Evolutionary conservation across 768 basidiomycete species (phyloP).

Genomic region (Lactarius quietus): DNA sequence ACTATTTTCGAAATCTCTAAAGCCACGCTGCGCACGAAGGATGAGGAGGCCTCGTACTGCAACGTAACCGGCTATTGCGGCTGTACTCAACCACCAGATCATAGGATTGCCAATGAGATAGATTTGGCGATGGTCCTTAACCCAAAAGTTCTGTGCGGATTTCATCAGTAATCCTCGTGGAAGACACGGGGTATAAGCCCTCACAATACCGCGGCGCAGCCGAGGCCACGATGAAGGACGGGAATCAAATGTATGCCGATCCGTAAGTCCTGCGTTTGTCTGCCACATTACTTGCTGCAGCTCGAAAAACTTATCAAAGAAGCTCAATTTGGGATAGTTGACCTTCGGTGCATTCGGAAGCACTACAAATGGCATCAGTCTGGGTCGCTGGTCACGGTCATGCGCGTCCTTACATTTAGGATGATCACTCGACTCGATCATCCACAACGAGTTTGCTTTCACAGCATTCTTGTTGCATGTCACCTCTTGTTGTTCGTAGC

Average conservation of each 20-base stretch:
- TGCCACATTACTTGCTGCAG: constrained; percentile 95
- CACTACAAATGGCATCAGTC: constrained; percentile 45
- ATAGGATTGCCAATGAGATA: constrained; percentile 95
- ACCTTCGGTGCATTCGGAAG: constrained; percentile 68
- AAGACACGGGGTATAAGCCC: constrained; percentile 31
- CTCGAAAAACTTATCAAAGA: constrained; percentile 88
- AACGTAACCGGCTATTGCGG: constrained; percentile 65
- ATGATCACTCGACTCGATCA: constrained; percentile 82
- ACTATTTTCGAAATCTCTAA: constrained; percentile 91
- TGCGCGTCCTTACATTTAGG: constrained; percentile 52
- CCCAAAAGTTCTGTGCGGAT: constrained; percentile 86
- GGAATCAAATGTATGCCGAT: constrained; percentile 93
- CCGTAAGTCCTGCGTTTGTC: constrained; percentile 93
- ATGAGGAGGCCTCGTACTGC: constrained; percentile 73
- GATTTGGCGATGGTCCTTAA: constrained; percentile 92
- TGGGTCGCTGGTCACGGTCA: neutral
- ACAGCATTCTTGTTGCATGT: constrained; percentile 99
- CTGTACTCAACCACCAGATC: constrained; percentile 84
- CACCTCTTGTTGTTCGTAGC: constrained; percentile 96
- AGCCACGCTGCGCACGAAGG: constrained; percentile 87
- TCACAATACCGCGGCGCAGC: constrained; percentile 86
- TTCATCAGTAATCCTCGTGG: neutral
- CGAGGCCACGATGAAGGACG: constrained; percentile 91
- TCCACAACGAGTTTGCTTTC: constrained; percentile 88
- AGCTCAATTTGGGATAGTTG: constrained; percentile 88